A percentile compares a stretch with the other conserved stretches of the same genome.
phyloP scores from a whole-genome alignment of 2,329 filamentous ascomycete species.

The Colletotrichum melonis region DNA sequence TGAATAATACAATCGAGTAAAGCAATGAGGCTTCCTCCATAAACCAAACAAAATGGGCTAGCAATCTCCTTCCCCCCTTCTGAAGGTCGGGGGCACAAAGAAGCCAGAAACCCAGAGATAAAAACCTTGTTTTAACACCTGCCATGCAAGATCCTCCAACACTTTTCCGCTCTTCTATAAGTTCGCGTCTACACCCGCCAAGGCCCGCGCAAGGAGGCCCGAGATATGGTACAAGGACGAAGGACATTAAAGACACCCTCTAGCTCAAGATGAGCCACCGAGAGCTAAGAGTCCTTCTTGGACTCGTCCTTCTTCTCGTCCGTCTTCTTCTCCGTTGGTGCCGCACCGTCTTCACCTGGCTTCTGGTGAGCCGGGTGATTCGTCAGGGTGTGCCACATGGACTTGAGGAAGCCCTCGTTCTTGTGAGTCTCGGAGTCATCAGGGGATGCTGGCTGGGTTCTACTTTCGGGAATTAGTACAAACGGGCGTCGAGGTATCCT shows the following conservation, averaged over 20 bases:
- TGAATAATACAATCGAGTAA: constrained; percentile 47
- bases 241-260: background rate
- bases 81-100: background rate
- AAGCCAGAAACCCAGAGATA: constrained; percentile 36
- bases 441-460: constrained; percentile 34
- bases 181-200: constrained; percentile 9
- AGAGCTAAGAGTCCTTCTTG: constrained; percentile 48
- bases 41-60: background rate
- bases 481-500: background rate
- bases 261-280: constrained; percentile 40
- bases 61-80: background rate
- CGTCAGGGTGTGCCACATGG: constrained; percentile 92
- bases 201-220: constrained; percentile 7
- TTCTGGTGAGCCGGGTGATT: constrained; percentile 73
- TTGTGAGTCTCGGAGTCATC: constrained; percentile 67
- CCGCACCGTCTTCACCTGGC: constrained; percentile 42
- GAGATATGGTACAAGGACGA: constrained; percentile 38
- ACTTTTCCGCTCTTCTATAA: constrained; percentile 33
- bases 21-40: constrained; percentile 14
- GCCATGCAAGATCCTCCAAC: constrained; percentile 45
- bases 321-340: constrained; percentile 38
- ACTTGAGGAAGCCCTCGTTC: constrained; percentile 91
- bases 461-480: constrained; percentile 19
- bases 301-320: constrained; percentile 39
- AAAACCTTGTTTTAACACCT: constrained; percentile 51